Conservation (phyloP, 2,329 filamentous ascomycete species). For the Exophiala sp. region DNA sequence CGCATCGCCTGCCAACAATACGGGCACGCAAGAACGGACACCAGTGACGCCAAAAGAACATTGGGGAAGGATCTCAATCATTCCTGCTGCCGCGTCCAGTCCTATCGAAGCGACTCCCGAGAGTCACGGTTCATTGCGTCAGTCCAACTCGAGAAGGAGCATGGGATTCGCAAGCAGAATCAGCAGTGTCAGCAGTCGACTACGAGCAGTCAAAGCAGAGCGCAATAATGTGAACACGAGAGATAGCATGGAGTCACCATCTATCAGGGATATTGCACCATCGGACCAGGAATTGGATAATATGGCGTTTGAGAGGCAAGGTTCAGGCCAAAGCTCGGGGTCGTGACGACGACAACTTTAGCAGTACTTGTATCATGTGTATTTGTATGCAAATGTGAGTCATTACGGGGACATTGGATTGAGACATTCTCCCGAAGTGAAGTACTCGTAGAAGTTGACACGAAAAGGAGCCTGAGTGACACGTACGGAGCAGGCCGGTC, state of each 20-base stretch:
- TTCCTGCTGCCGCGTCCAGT: conserved; percentile 19
- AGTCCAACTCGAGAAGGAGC: conserved; percentile 19
- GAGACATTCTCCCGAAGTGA: too few species aligned
- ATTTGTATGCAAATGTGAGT: conserved; percentile 2
- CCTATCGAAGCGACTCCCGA: conserved; percentile 22
- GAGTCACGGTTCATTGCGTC: conserved; percentile 6
- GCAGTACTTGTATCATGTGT: conserved; percentile 10
- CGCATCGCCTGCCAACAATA: conserved; percentile 12
- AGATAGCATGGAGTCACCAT: conserved; percentile 10
- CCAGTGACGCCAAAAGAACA: conserved; percentile 21
- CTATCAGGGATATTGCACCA: conserved; percentile 16
- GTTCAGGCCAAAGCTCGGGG: conserved; percentile 16
- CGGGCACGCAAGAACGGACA: conserved; percentile 11
- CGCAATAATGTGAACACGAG: conserved; percentile 8
- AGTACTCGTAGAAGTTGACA: too few species aligned
- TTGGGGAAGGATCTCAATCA: conserved; percentile 26
- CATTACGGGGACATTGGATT: not conserved
- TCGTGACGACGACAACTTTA: conserved; percentile 1
- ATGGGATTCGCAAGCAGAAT: conserved; percentile 27
- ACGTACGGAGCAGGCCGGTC: not conserved
- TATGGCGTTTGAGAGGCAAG: conserved; percentile 18
- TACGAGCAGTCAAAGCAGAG: conserved; percentile 25
- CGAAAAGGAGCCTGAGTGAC: too few species aligned
- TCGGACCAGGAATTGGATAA: conserved; percentile 20
- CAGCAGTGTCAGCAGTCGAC: conserved; percentile 25